These are phyloP conservation scores for Cavenderia fasciculata DNA, from an alignment of 78 protist species.

Conservation along the genomic window DNA sequence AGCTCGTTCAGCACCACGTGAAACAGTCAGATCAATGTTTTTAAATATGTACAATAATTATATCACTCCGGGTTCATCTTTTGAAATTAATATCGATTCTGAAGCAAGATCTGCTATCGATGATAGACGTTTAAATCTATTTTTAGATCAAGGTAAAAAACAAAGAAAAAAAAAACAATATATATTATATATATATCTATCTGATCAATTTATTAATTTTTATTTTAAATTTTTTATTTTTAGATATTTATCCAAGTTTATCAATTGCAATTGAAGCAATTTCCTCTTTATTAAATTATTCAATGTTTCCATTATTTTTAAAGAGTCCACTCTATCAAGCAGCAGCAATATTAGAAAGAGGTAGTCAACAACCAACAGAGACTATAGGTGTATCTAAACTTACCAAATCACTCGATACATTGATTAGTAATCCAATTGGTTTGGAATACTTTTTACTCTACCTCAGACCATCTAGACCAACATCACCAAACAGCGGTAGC, in stretches of 20 bases:
- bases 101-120: conserved; percentile 20
- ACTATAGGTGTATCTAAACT: conserved; percentile 8
- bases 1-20: not conserved
- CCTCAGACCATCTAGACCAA: not conserved
- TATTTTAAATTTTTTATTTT: too few species aligned
- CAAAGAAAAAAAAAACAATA: too few species aligned
- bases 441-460: conserved; percentile 48
- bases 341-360: conserved; percentile 1
- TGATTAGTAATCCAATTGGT: conserved; percentile 45
- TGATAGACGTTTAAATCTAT: not conserved
- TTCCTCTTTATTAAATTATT: conserved; percentile 23
- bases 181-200: too few species aligned
- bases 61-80: conserved; percentile 6
- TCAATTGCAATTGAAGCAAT: conserved; percentile 35
- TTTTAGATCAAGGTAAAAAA: conserved; percentile 1
- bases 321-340: conserved; percentile 41
- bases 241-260: conserved; percentile 13
- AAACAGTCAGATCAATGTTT: conserved; percentile 9
- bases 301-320: conserved; percentile 63
- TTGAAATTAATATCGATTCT: conserved; percentile 65
- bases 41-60: conserved; percentile 55
- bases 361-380: not conserved
- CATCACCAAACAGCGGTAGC: not conserved
- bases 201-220: too few species aligned
- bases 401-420: not conserved